Conservation (phyloP, 2,329 filamentous ascomycete species). For the Raffaelea arxii region DNA sequence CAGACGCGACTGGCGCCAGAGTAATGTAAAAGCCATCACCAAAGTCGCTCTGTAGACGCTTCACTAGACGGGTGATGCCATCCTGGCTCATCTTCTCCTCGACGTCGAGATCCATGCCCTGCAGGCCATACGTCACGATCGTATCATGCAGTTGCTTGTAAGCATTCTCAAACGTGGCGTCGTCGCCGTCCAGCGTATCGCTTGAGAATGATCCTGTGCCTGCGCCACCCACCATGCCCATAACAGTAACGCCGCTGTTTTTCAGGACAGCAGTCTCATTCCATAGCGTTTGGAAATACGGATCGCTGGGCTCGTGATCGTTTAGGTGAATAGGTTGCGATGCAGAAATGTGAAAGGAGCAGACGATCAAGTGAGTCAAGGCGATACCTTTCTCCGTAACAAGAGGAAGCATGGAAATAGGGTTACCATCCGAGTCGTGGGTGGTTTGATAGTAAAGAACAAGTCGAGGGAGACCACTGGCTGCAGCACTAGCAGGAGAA, state of each 20-base stretch:
- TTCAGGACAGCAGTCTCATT: conserved; percentile 65
- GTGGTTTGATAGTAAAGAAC: conserved; percentile 47
- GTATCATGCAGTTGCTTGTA: conserved; percentile 56
- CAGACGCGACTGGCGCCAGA: conserved; percentile 67
- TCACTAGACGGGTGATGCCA: conserved; percentile 52
- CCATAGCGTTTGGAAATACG: conserved; percentile 66
- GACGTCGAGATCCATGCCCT: conserved; percentile 64
- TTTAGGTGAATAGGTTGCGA: conserved; percentile 66
- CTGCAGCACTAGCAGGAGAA: no score
- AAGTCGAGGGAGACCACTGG: conserved; percentile 27
- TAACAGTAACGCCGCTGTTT: conserved; percentile 63
- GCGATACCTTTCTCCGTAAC: conserved; percentile 36
- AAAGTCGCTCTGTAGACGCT: conserved; percentile 54
- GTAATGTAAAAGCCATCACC: conserved; percentile 61
- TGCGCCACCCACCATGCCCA: conserved; percentile 83
- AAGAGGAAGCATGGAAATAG: conserved; percentile 44
- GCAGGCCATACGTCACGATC: conserved; percentile 45
- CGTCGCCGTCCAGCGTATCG: conserved; percentile 35
- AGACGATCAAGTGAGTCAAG: conserved; percentile 74
- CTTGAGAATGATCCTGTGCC: conserved; percentile 62
- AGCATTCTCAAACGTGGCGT: conserved; percentile 54
- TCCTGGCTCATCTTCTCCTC: conserved; percentile 63
- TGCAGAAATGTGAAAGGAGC: conserved; percentile 75
- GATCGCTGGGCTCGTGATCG: conserved; percentile 60
- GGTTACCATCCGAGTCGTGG: conserved; percentile 31